These are phyloP conservation scores for Cerrena zonata DNA, from an alignment of 1,284 basidiomycete species.

Conservation along the genomic window DNA sequence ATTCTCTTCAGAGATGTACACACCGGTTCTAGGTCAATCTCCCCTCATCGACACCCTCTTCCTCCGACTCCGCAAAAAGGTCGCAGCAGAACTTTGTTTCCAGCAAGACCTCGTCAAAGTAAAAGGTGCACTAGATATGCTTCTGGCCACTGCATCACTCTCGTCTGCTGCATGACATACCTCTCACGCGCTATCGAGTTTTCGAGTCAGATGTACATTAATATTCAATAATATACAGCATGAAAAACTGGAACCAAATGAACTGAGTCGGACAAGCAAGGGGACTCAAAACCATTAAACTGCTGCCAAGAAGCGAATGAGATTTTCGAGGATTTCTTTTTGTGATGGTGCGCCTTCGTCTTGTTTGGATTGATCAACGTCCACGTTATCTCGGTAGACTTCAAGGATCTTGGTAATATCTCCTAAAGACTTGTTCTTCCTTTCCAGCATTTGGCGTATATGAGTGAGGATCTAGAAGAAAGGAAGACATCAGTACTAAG, in stretches of 20 bases:
- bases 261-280: background rate
- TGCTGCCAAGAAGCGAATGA: constrained; percentile 60
- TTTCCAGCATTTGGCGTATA: constrained; percentile 64
- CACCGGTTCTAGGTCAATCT: constrained; percentile 85
- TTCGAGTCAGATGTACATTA: constrained; percentile 2
- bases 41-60: constrained; percentile 88
- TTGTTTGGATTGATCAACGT: constrained; percentile 38
- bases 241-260: no score
- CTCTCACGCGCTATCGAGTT: background rate
- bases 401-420: constrained; percentile 63
- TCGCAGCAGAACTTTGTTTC: constrained; percentile 83
- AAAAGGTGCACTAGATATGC: constrained; percentile 89
- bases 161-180: constrained; percentile 14
- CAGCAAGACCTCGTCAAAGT: constrained; percentile 83
- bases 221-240: constrained; percentile 11
- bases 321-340: constrained; percentile 61
- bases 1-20: constrained; percentile 74
- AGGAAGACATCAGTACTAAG: constrained; percentile 1
- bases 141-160: constrained; percentile 63
- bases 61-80: constrained; percentile 76
- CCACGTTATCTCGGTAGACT: constrained; percentile 69
- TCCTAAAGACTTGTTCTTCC: constrained; percentile 61
- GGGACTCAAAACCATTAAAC: constrained; percentile 12
- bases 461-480: constrained; percentile 62
- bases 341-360: constrained; percentile 44